Percentiles rank a stretch among this genome's conserved stretches.
Evolutionary conservation across 768 basidiomycete species (phyloP).

Genomic region (Lactarius pseudohatsudake): DNA sequence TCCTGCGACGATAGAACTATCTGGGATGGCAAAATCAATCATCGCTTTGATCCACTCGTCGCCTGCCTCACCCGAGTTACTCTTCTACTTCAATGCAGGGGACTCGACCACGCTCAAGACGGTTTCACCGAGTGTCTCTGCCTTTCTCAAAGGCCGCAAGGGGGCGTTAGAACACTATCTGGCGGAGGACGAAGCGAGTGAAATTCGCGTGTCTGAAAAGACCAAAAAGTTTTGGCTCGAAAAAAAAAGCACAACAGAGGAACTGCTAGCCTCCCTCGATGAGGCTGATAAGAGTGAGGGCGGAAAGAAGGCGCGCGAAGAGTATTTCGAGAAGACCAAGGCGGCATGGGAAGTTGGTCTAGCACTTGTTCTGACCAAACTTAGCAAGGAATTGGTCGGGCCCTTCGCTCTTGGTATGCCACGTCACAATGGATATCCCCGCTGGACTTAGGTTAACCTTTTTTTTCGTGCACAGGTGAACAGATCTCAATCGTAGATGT

Average conservation of each 20-base stretch:
- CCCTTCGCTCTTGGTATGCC: constrained; percentile 63
- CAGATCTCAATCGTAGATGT: constrained; percentile 81
- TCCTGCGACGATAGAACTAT: constrained; percentile 79
- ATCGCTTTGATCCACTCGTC: constrained; percentile 63
- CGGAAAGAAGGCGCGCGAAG: constrained; percentile 43
- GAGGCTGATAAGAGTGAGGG: constrained; percentile 44
- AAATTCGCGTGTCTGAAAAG: constrained; percentile 57
- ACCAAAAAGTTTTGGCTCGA: constrained; percentile 61
- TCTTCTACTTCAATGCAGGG: constrained; percentile 60
- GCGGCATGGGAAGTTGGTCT: constrained; percentile 55
- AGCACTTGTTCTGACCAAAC: constrained; percentile 44
- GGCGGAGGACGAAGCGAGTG: constrained; percentile 48
- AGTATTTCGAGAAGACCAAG: constrained; percentile 51
- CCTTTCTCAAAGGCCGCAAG: constrained; percentile 48
- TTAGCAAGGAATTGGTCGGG: constrained; percentile 60
- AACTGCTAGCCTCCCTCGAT: constrained; percentile 46
- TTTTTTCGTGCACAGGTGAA: constrained; percentile 55
- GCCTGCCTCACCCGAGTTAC: constrained; percentile 58
- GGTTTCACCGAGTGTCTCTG: constrained; percentile 46
- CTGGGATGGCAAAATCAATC: constrained; percentile 44
- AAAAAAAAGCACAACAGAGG: constrained; percentile 48
- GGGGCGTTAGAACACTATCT: constrained; percentile 52
- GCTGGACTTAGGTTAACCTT: not conserved
- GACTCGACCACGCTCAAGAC: constrained; percentile 50
- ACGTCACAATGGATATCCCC: not conserved